A percentile compares a stretch with the other conserved stretches of the same genome.
Evolutionary conservation across 2,329 filamentous ascomycete genomes (phyloP).

Genomic region (Pseudohalonectria lignicola): DNA sequence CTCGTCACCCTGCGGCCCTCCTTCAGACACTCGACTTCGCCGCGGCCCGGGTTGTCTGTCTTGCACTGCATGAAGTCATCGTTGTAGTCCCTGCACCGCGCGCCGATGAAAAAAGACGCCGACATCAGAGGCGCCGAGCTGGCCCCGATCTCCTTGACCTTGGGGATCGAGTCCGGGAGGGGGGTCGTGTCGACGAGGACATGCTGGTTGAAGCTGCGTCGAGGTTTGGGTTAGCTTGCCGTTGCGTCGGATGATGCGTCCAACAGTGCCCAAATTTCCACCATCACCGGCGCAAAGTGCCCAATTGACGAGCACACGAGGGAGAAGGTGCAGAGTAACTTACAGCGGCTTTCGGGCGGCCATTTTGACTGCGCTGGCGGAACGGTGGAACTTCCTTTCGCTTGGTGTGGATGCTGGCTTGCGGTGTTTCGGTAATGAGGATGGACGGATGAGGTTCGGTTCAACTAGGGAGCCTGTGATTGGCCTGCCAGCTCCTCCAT

Average conservation of each 20-base stretch:
- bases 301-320: slow-evolving; percentile 7
- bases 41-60: slow-evolving; percentile 79
- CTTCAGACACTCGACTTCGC: slow-evolving; percentile 90
- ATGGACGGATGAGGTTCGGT: background rate
- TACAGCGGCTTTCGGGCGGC: slow-evolving; percentile 50
- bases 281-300: too few relatives aligned
- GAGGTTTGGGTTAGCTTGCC: slow-evolving; percentile 4
- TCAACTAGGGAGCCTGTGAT: slow-evolving; percentile 7
- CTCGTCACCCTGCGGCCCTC: slow-evolving; percentile 93
- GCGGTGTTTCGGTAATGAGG: too few relatives aligned
- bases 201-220: slow-evolving; percentile 78
- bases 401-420: slow-evolving; percentile 7
- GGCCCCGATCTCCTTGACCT: slow-evolving; percentile 86
- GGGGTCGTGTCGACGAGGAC: slow-evolving; percentile 93
- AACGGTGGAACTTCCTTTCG: slow-evolving; percentile 6
- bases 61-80: slow-evolving; percentile 99
- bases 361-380: slow-evolving; percentile 37
- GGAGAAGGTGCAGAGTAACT: slow-evolving; percentile 9
- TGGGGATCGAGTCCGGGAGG: slow-evolving; percentile 81
- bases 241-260: slow-evolving; percentile 5
- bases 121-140: slow-evolving; percentile 87
- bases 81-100: slow-evolving; percentile 88
- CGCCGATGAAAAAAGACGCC: slow-evolving; percentile 93
- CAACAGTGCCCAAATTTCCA: background rate
- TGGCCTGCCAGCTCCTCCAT: slow-evolving; percentile 7